Base-by-base conservation (phyloP, 2,329 filamentous ascomycete genomes). In the Talaromyces verruculosus region DNA sequence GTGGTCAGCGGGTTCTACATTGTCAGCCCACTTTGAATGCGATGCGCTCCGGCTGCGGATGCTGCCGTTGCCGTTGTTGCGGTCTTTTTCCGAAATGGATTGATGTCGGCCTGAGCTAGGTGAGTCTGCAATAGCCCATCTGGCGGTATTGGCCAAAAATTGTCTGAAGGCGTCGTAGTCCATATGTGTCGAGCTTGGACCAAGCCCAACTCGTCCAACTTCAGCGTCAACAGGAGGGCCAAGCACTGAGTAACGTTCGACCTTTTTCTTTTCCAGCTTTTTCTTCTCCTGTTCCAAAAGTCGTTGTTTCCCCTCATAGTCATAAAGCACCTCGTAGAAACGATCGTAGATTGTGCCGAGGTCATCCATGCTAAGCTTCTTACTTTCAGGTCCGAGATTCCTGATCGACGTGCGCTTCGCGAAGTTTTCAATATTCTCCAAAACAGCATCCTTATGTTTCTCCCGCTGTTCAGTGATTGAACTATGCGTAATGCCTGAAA, bases 111-210 rank as follows among this genome's bases (percentile, higher is more conserved):
- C 85, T 0, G 87, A 84, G 5, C 85, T 83, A 3, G 92, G 92
- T 0, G 91, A 89, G 75, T 98, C 95, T 0, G 92, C 91, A 33
- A 96, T 89, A 1, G 95, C 95, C 95, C 95, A 99, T 81, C 89
- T 94, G 1, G 93, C 87, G 71, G 97, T 91, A 57, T 88, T 89
- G 4, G 95, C 93, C 53, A 99, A 83, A 72, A 99, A 98, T 73
- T 98, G 93, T 65, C 94, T 85, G 79, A 98, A 99, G 1, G 91
- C 93, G 77, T 97, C 92, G 74, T 98, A 99, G 77, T 98, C 93
- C 95, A 99, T 99, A 70, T 93, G 84, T 33, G 90, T 96, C 15
- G 92, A 92, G 77, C 92, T 97, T 6, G 92, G 90, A 0, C 93
- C 94, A 0, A 97, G 84, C 0, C 92, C 94, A 19, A 97, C 92